Percentiles rank a stretch among this genome's conserved stretches.
Evolutionary conservation across 140 eudicot species (phyloP).

Genomic region (Erigeron philadelphicus): DNA sequence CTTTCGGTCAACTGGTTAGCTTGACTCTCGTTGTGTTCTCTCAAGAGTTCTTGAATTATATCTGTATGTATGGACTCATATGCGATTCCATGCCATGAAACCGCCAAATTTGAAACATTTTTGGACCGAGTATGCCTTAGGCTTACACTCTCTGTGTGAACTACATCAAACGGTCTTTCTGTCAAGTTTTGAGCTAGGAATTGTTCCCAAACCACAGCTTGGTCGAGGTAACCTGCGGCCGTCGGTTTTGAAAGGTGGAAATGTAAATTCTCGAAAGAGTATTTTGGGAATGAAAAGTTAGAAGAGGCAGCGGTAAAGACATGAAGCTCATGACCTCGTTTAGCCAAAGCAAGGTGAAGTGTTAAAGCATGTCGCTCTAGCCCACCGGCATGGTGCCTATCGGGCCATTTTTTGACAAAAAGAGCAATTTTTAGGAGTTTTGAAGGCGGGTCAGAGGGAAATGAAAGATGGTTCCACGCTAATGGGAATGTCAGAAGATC

Average conservation of each 20-base stretch:
- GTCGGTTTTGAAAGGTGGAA: constrained; percentile 63
- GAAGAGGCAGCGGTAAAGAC: constrained; percentile 57
- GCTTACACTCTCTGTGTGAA: constrained; percentile 73
- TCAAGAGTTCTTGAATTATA: constrained; percentile 58
- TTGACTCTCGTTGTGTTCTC: constrained; percentile 32
- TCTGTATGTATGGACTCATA: constrained; percentile 68
- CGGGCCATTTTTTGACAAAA: constrained; percentile 77
- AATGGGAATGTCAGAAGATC: constrained; percentile 42
- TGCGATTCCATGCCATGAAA: constrained; percentile 84
- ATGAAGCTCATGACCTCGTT: constrained; percentile 70
- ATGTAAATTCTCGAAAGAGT: constrained; percentile 34
- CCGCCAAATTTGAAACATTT: constrained; percentile 47
- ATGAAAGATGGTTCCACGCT: constrained; percentile 63
- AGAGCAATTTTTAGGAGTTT: constrained; percentile 61
- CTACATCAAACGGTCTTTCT: constrained; percentile 49
- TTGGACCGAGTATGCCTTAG: constrained; percentile 51
- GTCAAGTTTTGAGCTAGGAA: constrained; percentile 46
- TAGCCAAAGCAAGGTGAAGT: constrained; percentile 60
- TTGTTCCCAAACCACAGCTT: constrained; percentile 54
- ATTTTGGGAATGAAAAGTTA: constrained; percentile 41
- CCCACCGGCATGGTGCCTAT: constrained; percentile 53
- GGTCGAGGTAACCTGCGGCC: constrained; percentile 54
- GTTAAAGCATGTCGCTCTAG: constrained; percentile 71
- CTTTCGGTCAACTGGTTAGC: constrained; percentile 33
- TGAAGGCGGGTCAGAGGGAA: constrained; percentile 46